Conservation (phyloP, 805 yeast species). For the Ogataea ganodermae region DNA sequence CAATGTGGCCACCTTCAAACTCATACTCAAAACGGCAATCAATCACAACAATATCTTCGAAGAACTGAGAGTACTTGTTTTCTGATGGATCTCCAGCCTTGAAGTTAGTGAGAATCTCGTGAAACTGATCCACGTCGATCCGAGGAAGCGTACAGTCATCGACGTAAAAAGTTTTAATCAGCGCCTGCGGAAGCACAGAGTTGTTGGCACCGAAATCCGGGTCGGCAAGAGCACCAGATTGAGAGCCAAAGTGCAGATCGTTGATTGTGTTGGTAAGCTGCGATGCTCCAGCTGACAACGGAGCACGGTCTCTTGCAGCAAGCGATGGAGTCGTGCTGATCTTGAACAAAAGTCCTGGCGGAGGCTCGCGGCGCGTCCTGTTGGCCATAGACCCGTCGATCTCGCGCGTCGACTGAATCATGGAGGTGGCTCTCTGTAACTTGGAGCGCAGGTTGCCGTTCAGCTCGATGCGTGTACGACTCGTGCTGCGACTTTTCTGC, state of each 20-base stretch:
- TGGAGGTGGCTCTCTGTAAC: constrained; percentile 33
- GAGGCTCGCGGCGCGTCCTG: not conserved
- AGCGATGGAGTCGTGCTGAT: constrained; percentile 16
- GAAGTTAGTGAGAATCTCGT: constrained; percentile 50
- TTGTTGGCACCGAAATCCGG: constrained; percentile 21
- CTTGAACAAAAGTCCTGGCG: constrained; percentile 18
- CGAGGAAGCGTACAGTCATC: constrained; percentile 69
- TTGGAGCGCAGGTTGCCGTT: constrained; percentile 21
- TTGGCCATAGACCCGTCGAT: constrained; percentile 1
- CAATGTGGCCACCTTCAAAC: constrained; percentile 89
- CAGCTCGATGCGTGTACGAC: constrained; percentile 20
- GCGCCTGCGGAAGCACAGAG: constrained; percentile 32
- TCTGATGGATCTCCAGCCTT: constrained; percentile 38
- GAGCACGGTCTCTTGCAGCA: constrained; percentile 8
- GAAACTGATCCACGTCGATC: constrained; percentile 59
- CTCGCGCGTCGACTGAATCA: constrained; percentile 20
- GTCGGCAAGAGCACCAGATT: not conserved
- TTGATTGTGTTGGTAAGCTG: constrained; percentile 30
- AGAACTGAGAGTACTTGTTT: constrained; percentile 43
- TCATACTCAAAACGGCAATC: constrained; percentile 96
- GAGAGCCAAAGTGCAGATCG: constrained; percentile 21
- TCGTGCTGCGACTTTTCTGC: constrained; percentile 24
- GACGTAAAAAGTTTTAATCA: constrained; percentile 45
- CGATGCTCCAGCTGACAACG: constrained; percentile 26
- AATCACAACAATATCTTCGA: constrained; percentile 59